Conservation (phyloP, 345 rosid species). For the Citrus sinensis region DVS_A1.0 CM039166.1:14820501-14821000, state of each 20-base stretch:
- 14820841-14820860: too few species aligned
- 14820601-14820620: slow-evolving; percentile 24
- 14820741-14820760: not conserved
- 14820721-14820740: not conserved
- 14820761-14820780: not conserved
- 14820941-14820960: too few species aligned
- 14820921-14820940: too few species aligned
- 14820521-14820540: not conserved
- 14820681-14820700: not conserved
- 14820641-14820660: slow-evolving; percentile 55
- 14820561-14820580: slow-evolving; percentile 28
- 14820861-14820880: too few species aligned
- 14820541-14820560: not conserved
- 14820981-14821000: too few species aligned
- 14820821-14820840: too few species aligned
- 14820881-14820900: too few species aligned
- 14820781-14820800: not conserved
- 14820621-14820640: slow-evolving; percentile 46
- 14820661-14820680: slow-evolving; percentile 30
- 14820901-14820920: too few species aligned
- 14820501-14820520: not conserved
- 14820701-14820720: not conserved
- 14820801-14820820: too few species aligned
- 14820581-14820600: not conserved
- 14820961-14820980: too few species aligned